Base-by-base conservation (phyloP, 495 filamentous ascomycete species). In the Daldinia grandis region DNA sequence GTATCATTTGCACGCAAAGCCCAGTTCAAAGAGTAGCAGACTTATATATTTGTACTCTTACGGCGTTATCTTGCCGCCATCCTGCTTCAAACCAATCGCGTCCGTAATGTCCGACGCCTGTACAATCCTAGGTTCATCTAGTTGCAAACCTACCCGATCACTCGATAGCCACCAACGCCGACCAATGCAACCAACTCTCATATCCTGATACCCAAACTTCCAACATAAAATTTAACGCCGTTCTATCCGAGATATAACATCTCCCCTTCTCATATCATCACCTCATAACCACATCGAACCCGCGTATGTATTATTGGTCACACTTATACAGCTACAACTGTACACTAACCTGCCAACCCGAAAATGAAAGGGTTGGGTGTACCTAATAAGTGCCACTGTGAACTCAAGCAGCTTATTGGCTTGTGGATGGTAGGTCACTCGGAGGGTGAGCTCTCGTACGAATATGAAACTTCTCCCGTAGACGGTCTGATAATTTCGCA, bases 401-500 rank as follows among this genome's bases (percentile, higher is more conserved):
- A 50, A 59, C 21, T 55, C 27, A 54, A 63, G 21, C 21, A 25
- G 28, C 6, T 21, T 37, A 66, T 37, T 42, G 37, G 33, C 55
- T 71, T 19, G 60, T 57, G 42, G 71, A 40, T 5, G 71, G 37
- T 5, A 55, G 10, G 17, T 55, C 63, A 14, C 42, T 35, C 1
- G 76, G 72, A 10, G 77, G 68, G 30, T 82, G 78, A 72, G 82
- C 53, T 77, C 87, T 74, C 67, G 85, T 81, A 76, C 86, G 74
- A 72, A 90, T 82, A 69, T 85, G 76, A 78, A 85, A 82, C 42
- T 76, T 78, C 63, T 81, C 82, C 27, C 79, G 72, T 30, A 87
- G 64, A 37, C 82, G 77, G 30, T 81, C 78, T 8, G 83, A 78
- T n/a, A 86, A 63, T 49, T 78, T 78, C 6, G 81, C 80, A 74